Conservation (phyloP, 2,329 filamentous ascomycete species). For the Curvularia hawaiiensis region DNA sequence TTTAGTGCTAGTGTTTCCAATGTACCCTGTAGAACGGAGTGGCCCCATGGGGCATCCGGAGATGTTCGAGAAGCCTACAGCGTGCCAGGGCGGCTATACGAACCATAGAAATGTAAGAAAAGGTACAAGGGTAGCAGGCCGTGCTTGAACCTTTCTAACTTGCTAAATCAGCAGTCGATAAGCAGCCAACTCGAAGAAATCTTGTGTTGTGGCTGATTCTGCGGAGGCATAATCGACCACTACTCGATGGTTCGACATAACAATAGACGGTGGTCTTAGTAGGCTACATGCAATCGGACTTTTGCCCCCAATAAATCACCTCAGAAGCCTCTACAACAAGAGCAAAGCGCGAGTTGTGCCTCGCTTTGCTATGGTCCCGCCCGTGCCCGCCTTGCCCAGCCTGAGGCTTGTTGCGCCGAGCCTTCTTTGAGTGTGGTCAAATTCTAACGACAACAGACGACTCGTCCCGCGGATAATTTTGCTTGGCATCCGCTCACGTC, state of each 20-base stretch:
- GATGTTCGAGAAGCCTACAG: conserved; percentile 19
- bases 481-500: conserved; percentile 12
- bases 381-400: not conserved
- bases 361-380: not conserved
- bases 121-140: not conserved
- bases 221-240: not conserved
- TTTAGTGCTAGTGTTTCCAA: conserved; percentile 6
- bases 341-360: not conserved
- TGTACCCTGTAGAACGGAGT: conserved; percentile 21
- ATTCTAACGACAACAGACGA: conserved; percentile 10
- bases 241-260: not conserved
- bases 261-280: not conserved
- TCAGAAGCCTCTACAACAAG: not conserved
- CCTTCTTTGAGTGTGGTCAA: not conserved
- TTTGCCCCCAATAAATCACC: not conserved
- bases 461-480: conserved; percentile 21
- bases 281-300: not conserved
- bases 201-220: not conserved
- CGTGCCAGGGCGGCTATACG: conserved; percentile 14
- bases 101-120: conserved; percentile 10
- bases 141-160: conserved; percentile 6
- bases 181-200: not conserved
- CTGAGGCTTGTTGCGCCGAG: conserved; percentile 7
- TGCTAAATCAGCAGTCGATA: not conserved
- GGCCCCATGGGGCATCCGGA: conserved; percentile 20